Percentiles rank a stretch among this genome's conserved stretches.
Conservation (phyloP, 2,329 filamentous ascomycete species). For the Madurella mycetomatis region DNA sequence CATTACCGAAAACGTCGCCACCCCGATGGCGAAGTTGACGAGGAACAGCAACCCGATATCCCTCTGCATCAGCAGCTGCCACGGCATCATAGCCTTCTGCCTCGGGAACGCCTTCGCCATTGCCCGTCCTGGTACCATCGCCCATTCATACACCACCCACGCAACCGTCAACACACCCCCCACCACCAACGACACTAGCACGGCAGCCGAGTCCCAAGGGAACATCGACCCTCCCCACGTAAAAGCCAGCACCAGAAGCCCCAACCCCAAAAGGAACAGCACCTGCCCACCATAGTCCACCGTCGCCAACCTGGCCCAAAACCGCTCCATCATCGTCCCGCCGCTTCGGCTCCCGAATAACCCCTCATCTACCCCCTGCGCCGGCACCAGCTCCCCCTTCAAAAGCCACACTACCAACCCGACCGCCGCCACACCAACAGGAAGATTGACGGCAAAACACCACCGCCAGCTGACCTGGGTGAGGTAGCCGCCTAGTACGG, state of each 20-base stretch:
- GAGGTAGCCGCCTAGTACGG: slow-evolving; percentile 57
- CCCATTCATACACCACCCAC: slow-evolving; percentile 50
- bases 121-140: slow-evolving; percentile 46
- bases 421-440: slow-evolving; percentile 48
- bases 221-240: slow-evolving; percentile 54
- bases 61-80: slow-evolving; percentile 50
- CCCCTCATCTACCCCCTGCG: slow-evolving; percentile 30
- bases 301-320: slow-evolving; percentile 47
- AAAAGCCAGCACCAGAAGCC: slow-evolving; percentile 50
- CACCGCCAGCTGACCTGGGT: slow-evolving; percentile 58
- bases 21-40: slow-evolving; percentile 57
- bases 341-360: slow-evolving; percentile 14
- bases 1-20: slow-evolving; percentile 49
- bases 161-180: slow-evolving; percentile 38
- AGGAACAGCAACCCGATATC: slow-evolving; percentile 60
- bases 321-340: slow-evolving; percentile 22
- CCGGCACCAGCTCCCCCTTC: slow-evolving; percentile 53
- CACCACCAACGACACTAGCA: slow-evolving; percentile 45
- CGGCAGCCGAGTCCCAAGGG: slow-evolving; percentile 45
- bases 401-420: slow-evolving; percentile 53
- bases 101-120: slow-evolving; percentile 46
- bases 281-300: slow-evolving; percentile 54
- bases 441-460: slow-evolving; percentile 62
- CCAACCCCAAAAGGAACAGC: slow-evolving; percentile 52
- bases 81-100: slow-evolving; percentile 62